These are phyloP conservation scores for Tranzscheliella williamsii DNA, from an alignment of 1,284 basidiomycete genomes.

Conservation along the genomic window DNA sequence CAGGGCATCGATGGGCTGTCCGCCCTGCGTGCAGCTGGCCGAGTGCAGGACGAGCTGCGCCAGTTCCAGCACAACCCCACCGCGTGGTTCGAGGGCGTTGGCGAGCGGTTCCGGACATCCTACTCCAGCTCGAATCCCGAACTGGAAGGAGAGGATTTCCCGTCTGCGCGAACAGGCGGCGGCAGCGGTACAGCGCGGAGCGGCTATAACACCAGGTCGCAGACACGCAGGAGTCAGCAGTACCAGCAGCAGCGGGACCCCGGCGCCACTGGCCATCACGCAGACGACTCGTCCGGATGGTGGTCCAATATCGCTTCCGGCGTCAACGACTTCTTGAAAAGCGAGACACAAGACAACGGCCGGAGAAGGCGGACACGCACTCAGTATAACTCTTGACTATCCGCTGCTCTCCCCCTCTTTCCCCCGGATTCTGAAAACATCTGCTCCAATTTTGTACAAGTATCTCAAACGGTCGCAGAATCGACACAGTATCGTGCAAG, in stretches of 20 bases:
- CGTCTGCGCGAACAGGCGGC: neutral
- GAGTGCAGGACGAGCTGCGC: slow-evolving; percentile 27
- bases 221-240: slow-evolving; percentile 1
- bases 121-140: neutral
- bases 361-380: too few relatives aligned
- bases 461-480: too few relatives aligned
- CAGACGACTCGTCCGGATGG: slow-evolving; percentile 18
- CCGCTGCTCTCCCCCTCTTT: too few relatives aligned
- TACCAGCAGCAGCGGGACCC: neutral
- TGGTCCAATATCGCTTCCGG: slow-evolving; percentile 20
- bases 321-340: slow-evolving; percentile 19
- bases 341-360: neutral
- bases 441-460: too few relatives aligned
- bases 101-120: slow-evolving; percentile 14
- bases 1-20: slow-evolving; percentile 35
- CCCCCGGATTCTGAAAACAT: too few relatives aligned
- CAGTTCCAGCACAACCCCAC: slow-evolving; percentile 24
- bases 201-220: slow-evolving; percentile 9
- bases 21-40: slow-evolving; percentile 25
- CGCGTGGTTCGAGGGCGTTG: slow-evolving; percentile 25
- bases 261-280: neutral
- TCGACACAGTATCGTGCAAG: too few relatives aligned
- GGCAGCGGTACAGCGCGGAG: neutral
- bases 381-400: too few relatives aligned
- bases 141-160: neutral